Conservation (phyloP, 805 yeast genomes). For the Vanderwaltozyma yarrowii region DNA sequence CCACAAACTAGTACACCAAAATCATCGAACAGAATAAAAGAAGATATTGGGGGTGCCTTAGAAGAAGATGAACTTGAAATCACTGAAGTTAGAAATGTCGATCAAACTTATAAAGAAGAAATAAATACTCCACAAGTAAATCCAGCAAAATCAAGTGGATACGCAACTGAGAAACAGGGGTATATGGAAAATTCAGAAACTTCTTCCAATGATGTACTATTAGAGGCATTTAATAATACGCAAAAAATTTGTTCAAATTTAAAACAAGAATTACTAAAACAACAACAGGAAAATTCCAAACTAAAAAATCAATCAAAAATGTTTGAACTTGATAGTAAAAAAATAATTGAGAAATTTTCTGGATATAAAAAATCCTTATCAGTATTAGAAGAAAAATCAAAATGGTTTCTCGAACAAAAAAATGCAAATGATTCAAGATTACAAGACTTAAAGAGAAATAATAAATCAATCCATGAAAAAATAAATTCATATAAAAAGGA, state of each 20-base stretch:
- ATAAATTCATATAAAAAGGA: constrained; percentile 17
- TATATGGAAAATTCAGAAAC: constrained; percentile 3
- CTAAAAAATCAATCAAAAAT: constrained; percentile 18
- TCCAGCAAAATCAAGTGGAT: too few species aligned
- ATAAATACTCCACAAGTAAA: background rate
- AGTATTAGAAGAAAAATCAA: constrained; percentile 16
- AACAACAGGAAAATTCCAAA: constrained; percentile 18
- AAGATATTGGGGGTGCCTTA: background rate
- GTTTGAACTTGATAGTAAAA: constrained; percentile 16
- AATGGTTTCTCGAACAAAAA: constrained; percentile 18
- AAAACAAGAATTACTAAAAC: constrained; percentile 26
- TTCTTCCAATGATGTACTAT: constrained; percentile 29
- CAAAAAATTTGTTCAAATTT: constrained; percentile 29
- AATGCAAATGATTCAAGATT: constrained; percentile 13
- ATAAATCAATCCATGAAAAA: constrained; percentile 9
- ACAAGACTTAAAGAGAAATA: constrained; percentile 17
- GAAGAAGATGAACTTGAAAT: constrained; percentile 32
- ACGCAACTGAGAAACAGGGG: background rate
- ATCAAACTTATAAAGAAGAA: background rate
- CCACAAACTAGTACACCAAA: constrained; percentile 10
- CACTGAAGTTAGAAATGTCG: constrained; percentile 31
- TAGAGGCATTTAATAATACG: constrained; percentile 33
- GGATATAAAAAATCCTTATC: constrained; percentile 16
- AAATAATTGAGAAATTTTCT: constrained; percentile 15
- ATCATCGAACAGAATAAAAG: background rate